Base-by-base conservation (phyloP, 1,284 basidiomycete genomes). In the Marasmius tenuissimus region DNA sequence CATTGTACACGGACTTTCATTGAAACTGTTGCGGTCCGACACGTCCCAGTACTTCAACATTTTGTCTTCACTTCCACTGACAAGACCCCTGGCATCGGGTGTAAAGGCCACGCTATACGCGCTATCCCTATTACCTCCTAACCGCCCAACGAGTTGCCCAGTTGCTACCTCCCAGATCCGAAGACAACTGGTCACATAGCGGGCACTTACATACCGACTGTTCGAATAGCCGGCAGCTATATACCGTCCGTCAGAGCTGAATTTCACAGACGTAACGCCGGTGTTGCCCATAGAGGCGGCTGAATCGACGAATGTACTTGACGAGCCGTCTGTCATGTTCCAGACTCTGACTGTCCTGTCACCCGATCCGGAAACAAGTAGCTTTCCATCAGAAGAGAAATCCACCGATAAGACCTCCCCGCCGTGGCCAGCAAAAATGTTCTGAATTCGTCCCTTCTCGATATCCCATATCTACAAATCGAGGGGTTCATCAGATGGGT, bases 391-490 rank as follows among this genome's bases (percentile, higher is more conserved):
- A 33, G 83, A 76, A 9, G 91, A 91, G 73, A 94, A 96, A 72
- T 94, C 93, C 62, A 97, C 85, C 5, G 93, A 93, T 75, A 96
- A 97, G 67, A 97, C 94, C 75, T 95, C 94, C 70, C 93, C 90
- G 71, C 89, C 86, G 76, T 97, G 95, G 1, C 94, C 95, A 54
- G 88, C 85, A 65, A 96, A 91, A 20, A 92, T 80, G 63, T 85
- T 86, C 63, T 85, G 81, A 67, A 94, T 89, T 53, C 84, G 83
- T 69, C 87, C 86, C 71, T 86, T 87, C 34, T 81, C 81, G 66
- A 96, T 91, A 70, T 96, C 92, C 94, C 94, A 97, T 69, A 93
- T 92, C 92, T 91, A 63, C 16, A 38, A 48, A 48, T 52, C 61
- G 50, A 35, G 22, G 38, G 37, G 14, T 45, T 61, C 61, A 47